Evolutionary conservation across 352 stramenopile species (phyloP), one percentile per base, ranked within the genome.

Genomic region (Phytophthora europaea): DNA sequence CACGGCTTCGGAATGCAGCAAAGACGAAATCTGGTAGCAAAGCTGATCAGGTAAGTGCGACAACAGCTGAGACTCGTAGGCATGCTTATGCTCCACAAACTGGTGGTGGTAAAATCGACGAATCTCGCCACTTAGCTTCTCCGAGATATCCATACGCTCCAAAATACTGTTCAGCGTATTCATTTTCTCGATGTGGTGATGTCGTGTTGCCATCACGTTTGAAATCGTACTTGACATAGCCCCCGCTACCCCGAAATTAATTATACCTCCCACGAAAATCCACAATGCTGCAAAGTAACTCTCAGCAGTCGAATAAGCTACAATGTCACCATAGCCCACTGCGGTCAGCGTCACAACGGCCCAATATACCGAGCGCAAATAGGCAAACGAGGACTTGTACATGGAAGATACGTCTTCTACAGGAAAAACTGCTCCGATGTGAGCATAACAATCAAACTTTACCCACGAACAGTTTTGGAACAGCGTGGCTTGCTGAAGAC

Each of bases 201-300:
- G 88, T 54, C 84, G 79, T 0, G 75, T 76, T 0, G 87, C 84
- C 40, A 92, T 82, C 2, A 87, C 71, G 31, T 87, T 92, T 4
- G 87, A 85, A 65, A 95, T 90, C 1, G 82, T 94, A 36, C 82
- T 94, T 5, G 89, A 95, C 82, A 95, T 95, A 0, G 89, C 89
- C 7, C 87, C 89, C 4, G 94, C 83, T 16, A 94, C 83, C 2
- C 80, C 86, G 65, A 93, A 95, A 60, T 95, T 95, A 62, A 95
- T 85, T 12, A 94, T 79, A 12, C 87, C 85, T 1, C 85, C 82
- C 1, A 94, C 52, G 65, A 90, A 95, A 38, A 94, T 90, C 89
- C 89, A 95, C 0, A 90, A 20, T 15, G 84, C 84, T 0, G 89
- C 89, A 36, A 91, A 94, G 45, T 84, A 91, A n/a, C 78, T 93